Evolutionary conservation across 495 filamentous ascomycete species (phyloP).

Genomic region (Talaromyces stipitatus): DNA sequence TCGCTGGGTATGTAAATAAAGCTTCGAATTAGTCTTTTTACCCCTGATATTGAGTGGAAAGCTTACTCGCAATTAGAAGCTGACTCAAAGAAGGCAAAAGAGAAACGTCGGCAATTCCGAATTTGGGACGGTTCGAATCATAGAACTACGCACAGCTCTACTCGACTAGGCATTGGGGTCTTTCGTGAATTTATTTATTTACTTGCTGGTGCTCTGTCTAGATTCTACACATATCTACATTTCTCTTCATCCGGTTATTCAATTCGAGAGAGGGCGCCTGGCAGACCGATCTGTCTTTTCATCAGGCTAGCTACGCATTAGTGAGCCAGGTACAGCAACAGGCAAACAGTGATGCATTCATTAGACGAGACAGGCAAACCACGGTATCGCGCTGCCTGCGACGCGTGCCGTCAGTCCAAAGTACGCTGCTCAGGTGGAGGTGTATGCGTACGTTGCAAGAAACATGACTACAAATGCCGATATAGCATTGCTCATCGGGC

Average conservation of each 20-base stretch:
- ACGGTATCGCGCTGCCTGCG: slow-evolving; percentile 34
- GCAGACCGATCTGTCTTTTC: too few relatives aligned
- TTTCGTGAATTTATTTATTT: neutral
- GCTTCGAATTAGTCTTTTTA: neutral
- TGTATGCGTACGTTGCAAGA: slow-evolving; percentile 35
- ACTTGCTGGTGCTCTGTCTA: neutral
- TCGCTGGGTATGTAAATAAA: neutral
- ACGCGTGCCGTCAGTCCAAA: slow-evolving; percentile 41
- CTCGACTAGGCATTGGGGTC: neutral
- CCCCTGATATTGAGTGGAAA: neutral
- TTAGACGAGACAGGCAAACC: neutral
- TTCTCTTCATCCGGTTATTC: neutral
- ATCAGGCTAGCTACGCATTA: too few relatives aligned
- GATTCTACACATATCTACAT: neutral
- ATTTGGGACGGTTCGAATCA: neutral
- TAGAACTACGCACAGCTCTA: neutral
- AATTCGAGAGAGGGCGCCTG: neutral
- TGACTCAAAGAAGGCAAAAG: neutral
- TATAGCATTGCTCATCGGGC: slow-evolving; percentile 40
- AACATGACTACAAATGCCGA: slow-evolving; percentile 36
- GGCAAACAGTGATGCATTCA: neutral
- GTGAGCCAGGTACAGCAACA: neutral
- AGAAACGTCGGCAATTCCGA: neutral
- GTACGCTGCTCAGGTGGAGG: slow-evolving; percentile 39
- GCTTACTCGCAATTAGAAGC: neutral